These are phyloP conservation scores for Leptographium flavum DNA, from an alignment of 2,329 filamentous ascomycete genomes.

Conservation along the genomic window DNA sequence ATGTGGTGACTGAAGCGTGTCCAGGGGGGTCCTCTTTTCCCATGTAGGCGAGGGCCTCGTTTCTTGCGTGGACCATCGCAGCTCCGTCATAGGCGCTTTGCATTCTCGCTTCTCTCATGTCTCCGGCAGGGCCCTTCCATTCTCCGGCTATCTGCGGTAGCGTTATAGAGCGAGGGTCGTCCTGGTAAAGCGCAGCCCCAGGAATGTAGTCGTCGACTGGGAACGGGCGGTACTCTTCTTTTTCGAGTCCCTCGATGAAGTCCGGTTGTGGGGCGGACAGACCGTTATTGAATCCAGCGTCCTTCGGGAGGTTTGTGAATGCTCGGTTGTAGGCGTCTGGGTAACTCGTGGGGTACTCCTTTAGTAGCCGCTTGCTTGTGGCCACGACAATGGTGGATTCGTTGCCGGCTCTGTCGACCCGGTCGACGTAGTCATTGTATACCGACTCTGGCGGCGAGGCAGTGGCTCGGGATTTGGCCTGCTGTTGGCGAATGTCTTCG, in stretches of 20 bases:
- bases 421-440: background rate
- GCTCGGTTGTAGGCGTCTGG: background rate
- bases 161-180: conserved; percentile 11
- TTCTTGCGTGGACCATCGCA: conserved; percentile 15
- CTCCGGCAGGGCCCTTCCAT: conserved; percentile 8
- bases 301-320: background rate
- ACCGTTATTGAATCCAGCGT: background rate
- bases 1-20: conserved; percentile 14
- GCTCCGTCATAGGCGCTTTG: conserved; percentile 15
- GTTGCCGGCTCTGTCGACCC: background rate
- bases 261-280: background rate
- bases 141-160: conserved; percentile 17
- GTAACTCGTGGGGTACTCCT: background rate
- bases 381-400: background rate
- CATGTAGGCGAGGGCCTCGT: conserved; percentile 13
- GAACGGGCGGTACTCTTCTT: background rate
- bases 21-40: conserved; percentile 10
- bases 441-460: background rate
- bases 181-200: conserved; percentile 11
- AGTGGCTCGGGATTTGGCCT: background rate
- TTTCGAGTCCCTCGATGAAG: background rate
- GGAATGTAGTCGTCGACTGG: background rate
- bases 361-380: background rate
- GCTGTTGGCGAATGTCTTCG: background rate
- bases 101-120: conserved; percentile 9